A percentile compares a stretch with the other conserved stretches of the same genome.
Conservation (phyloP, 225 moss, liverwort and hornwort species). For the Antitrichia curtipendula region DNA sequence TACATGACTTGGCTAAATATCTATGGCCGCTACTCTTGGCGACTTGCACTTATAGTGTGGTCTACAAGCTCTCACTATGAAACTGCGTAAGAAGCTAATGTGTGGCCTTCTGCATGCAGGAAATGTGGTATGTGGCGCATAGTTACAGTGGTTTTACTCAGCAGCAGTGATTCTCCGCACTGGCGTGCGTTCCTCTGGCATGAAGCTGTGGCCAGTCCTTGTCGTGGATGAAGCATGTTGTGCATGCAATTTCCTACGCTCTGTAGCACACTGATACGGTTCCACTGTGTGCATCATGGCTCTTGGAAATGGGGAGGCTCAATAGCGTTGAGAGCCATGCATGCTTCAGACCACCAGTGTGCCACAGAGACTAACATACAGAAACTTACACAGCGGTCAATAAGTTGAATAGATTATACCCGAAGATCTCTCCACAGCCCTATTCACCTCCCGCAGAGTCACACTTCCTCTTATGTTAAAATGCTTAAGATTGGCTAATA, state of each 20-base stretch:
- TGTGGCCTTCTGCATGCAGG: not conserved
- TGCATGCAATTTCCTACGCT: not conserved
- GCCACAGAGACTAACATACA: not conserved
- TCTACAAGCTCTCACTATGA: not conserved
- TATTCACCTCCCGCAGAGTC: not conserved
- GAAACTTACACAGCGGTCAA: not conserved
- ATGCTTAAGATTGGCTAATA: not conserved
- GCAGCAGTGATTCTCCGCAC: not conserved
- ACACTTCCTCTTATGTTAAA: not conserved
- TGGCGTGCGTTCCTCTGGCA: not conserved
- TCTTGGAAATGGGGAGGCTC: not conserved
- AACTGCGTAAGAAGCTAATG: not conserved
- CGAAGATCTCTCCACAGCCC: not conserved
- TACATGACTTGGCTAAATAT: not conserved
- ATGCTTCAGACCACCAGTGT: not conserved
- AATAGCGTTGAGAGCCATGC: not conserved
- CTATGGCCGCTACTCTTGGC: not conserved
- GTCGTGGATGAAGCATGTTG: not conserved
- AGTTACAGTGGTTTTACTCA: not conserved
- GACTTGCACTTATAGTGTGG: not conserved
- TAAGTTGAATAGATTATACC: not conserved
- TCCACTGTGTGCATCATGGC: not conserved
- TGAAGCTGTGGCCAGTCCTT: not conserved
- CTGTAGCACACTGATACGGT: not conserved
- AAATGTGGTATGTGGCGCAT: not conserved